These are phyloP conservation scores for Cruciata laevipes DNA, from an alignment of 257 asterid species.

Conservation along the genomic window DNA sequence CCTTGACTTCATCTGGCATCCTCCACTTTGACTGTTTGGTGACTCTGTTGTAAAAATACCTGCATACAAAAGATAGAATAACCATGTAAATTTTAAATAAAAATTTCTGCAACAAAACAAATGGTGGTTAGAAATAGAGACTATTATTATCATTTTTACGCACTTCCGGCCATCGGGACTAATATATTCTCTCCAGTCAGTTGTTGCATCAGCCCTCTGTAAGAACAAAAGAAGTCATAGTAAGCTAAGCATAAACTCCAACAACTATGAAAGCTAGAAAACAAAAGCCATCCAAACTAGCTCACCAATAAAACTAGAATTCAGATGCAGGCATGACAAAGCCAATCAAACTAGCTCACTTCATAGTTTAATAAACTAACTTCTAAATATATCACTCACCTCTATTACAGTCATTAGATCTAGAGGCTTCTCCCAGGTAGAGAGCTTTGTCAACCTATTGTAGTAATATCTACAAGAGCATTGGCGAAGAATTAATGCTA, in stretches of 20 bases:
- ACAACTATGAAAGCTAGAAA: neutral
- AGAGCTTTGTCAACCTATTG: constrained; percentile 60
- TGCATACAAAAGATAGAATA: constrained; percentile 12
- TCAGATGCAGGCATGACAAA: neutral
- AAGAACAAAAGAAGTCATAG: constrained; percentile 21
- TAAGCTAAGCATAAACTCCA: neutral
- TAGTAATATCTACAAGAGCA: constrained; percentile 57
- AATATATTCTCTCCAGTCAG: constrained; percentile 85
- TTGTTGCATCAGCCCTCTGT: constrained; percentile 94
- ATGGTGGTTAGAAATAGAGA: neutral
- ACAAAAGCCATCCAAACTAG: neutral
- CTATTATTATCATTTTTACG: constrained; percentile 7
- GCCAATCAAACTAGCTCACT: neutral
- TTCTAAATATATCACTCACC: constrained; percentile 35
- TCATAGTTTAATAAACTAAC: neutral
- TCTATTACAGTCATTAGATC: constrained; percentile 77
- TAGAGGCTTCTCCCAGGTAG: constrained; percentile 85
- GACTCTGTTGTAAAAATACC: constrained; percentile 54
- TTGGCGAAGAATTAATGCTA: constrained; percentile 8
- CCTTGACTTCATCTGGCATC: constrained; percentile 89
- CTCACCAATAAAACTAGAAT: neutral
- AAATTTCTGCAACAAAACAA: neutral
- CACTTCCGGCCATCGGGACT: constrained; percentile 77
- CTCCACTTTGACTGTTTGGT: constrained; percentile 70
- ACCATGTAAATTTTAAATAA: constrained; percentile 29